A percentile compares a stretch with the other conserved stretches of the same genome.
These are phyloP conservation scores for Sporothrix inflata DNA, from an alignment of 2,329 filamentous ascomycete species.

Conservation along the genomic window DNA sequence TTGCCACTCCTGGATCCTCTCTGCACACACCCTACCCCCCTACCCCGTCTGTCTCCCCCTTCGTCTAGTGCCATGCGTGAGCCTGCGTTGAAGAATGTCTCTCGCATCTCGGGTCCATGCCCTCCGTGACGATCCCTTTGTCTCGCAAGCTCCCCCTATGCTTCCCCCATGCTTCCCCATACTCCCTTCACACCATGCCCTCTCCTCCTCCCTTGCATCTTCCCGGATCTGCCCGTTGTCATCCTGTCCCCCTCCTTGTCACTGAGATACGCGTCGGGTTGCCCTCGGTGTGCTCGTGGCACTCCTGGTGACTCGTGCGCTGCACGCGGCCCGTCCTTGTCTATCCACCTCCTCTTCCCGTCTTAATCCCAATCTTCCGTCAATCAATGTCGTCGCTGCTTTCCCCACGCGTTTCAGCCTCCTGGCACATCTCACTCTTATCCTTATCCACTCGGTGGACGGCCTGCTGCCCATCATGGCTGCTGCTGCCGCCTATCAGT, in stretches of 20 bases:
- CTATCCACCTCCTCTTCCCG: slow-evolving; percentile 20
- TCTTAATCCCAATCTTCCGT: slow-evolving; percentile 18
- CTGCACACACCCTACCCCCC: not conserved
- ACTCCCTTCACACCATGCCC: not conserved
- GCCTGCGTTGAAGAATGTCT: slow-evolving; percentile 2
- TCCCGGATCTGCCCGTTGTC: slow-evolving; percentile 5
- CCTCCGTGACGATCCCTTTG: slow-evolving; percentile 1
- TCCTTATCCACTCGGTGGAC: not conserved
- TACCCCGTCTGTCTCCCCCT: not conserved
- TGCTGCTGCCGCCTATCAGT: slow-evolving; percentile 5
- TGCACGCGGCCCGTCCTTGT: not conserved
- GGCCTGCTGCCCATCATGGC: slow-evolving; percentile 13
- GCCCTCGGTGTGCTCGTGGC: not conserved
- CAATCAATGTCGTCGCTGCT: slow-evolving; percentile 16
- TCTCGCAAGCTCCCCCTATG: slow-evolving; percentile 3
- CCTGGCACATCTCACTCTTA: not conserved
- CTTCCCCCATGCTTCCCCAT: slow-evolving; percentile 13
- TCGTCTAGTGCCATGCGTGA: slow-evolving; percentile 18
- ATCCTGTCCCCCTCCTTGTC: not conserved
- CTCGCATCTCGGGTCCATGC: slow-evolving; percentile 27
- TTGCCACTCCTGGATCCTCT: not conserved
- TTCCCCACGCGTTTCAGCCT: slow-evolving; percentile 21
- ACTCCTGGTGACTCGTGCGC: not conserved
- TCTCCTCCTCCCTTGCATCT: not conserved
- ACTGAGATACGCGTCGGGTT: not conserved